Conservation (phyloP, 495 filamentous ascomycete genomes). For the Penicillium egyptiacum region DNA sequence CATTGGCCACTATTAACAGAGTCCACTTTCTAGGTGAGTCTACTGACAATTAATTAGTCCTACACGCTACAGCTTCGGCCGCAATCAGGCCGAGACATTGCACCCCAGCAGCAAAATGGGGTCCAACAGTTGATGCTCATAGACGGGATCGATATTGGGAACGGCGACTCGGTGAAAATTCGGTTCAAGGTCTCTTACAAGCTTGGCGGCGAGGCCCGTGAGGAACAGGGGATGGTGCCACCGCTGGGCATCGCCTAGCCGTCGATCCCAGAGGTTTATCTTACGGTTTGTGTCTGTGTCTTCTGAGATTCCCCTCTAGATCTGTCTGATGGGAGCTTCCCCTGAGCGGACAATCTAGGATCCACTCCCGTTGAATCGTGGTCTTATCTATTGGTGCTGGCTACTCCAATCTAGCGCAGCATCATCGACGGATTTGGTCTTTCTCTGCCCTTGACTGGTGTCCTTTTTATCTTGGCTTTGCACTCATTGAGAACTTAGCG, state of each 20-base stretch:
- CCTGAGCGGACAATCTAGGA: neutral
- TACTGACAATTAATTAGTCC: constrained; percentile 42
- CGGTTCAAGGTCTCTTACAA: constrained; percentile 84
- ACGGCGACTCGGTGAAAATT: constrained; percentile 78
- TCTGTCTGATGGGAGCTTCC: neutral
- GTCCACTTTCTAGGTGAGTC: neutral
- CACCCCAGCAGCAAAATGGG: constrained; percentile 69
- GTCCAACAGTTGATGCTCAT: constrained; percentile 82
- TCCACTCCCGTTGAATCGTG: neutral
- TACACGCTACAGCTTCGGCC: constrained; percentile 79
- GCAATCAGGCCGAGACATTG: constrained; percentile 74
- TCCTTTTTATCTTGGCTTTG: constrained; percentile 6
- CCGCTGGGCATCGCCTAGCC: constrained; percentile 69
- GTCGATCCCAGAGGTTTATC: neutral
- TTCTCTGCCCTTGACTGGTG: neutral
- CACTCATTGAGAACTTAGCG: constrained; percentile 27
- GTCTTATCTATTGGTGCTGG: neutral
- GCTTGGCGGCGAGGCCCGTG: constrained; percentile 60
- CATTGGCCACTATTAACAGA: neutral
- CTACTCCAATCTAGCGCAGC: neutral
- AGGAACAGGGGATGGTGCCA: constrained; percentile 89
- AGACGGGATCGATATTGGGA: constrained; percentile 65
- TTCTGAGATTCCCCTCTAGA: neutral
- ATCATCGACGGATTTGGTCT: neutral
- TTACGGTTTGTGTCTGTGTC: neutral